phyloP scores from a whole-genome alignment of 2,329 filamentous ascomycete genomes.

The Fusarium miscanthi region DNA sequence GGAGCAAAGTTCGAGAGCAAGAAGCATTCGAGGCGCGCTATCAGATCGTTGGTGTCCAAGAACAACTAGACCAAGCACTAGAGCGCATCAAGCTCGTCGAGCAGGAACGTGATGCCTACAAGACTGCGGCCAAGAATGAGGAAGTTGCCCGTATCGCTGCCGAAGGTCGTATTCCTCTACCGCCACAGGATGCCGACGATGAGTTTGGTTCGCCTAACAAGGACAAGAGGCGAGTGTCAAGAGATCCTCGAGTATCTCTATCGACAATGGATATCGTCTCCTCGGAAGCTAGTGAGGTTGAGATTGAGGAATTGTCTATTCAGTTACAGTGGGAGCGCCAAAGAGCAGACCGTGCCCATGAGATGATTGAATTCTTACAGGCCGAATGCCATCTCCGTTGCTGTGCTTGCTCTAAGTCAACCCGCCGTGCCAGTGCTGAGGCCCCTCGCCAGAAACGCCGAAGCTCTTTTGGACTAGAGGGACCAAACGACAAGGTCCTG shows the following conservation, averaged over 20 bases:
- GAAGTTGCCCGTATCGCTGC: constrained; percentile 78
- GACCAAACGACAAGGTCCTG: constrained; percentile 48
- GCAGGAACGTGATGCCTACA: constrained; percentile 79
- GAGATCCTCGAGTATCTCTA: constrained; percentile 58
- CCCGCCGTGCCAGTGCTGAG: constrained; percentile 24
- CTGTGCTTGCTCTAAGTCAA: constrained; percentile 67
- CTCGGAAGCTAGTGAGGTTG: constrained; percentile 66
- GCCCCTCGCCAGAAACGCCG: constrained; percentile 39
- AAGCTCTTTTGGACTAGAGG: constrained; percentile 41
- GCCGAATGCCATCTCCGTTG: constrained; percentile 77
- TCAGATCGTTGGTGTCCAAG: constrained; percentile 71
- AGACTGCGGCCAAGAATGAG: constrained; percentile 77
- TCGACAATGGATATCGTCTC: constrained; percentile 63
- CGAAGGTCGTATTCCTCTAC: constrained; percentile 76
- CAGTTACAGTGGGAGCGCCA: constrained; percentile 69
- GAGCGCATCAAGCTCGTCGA: constrained; percentile 74
- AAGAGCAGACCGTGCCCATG: constrained; percentile 74
- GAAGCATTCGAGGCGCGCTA: constrained; percentile 76
- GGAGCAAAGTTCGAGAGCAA: constrained; percentile 71
- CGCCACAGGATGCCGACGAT: constrained; percentile 66
- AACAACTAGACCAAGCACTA: constrained; percentile 73
- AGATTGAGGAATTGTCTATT: constrained; percentile 66
- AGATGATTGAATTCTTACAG: constrained; percentile 80
- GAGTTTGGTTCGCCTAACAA: constrained; percentile 73
- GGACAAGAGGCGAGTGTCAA: constrained; percentile 55